Percentiles rank a stretch among this genome's conserved stretches.
Conservation (phyloP, 1,284 basidiomycete species). For the Ceratobasidium sp. region DNA sequence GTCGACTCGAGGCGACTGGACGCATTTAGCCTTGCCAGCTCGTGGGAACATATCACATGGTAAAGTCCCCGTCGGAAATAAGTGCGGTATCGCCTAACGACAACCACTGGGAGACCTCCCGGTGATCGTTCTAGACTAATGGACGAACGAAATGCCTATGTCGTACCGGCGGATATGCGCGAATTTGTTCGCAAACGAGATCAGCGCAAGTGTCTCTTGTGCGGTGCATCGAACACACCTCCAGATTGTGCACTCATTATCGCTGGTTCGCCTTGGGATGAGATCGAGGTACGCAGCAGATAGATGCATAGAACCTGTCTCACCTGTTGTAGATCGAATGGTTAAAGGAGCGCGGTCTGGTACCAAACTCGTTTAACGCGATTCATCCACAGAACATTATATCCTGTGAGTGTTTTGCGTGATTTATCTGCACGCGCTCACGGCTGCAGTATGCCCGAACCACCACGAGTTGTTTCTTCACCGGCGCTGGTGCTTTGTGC, state of each 20-base stretch:
- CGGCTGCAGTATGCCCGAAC: conserved; percentile 31
- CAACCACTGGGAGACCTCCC: no score
- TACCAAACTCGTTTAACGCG: conserved; percentile 6
- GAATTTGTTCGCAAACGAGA: conserved; percentile 35
- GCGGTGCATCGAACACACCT: conserved; percentile 21
- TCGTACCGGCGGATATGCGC: conserved; percentile 13
- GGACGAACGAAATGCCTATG: conserved; percentile 28
- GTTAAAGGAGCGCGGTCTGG: conserved; percentile 31
- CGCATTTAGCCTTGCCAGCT: no score
- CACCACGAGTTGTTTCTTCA: conserved; percentile 36
- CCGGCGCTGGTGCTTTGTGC: conserved; percentile 35
- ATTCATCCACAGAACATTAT: conserved; percentile 34
- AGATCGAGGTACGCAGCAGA: conserved; percentile 27
- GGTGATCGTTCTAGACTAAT: not conserved
- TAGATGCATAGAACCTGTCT: not conserved
- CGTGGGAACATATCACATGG: no score
- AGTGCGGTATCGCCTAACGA: no score
- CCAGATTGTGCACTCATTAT: conserved; percentile 28
- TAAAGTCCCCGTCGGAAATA: no score
- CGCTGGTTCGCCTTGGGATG: conserved; percentile 33
- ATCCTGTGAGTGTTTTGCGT: conserved; percentile 9
- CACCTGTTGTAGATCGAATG: conserved; percentile 20
- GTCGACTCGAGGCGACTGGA: no score
- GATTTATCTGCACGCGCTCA: not conserved
- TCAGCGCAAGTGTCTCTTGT: conserved; percentile 32